Base-by-base conservation (phyloP, 1,139 yeast species). In the Kluyveromyces sp. region DNA sequence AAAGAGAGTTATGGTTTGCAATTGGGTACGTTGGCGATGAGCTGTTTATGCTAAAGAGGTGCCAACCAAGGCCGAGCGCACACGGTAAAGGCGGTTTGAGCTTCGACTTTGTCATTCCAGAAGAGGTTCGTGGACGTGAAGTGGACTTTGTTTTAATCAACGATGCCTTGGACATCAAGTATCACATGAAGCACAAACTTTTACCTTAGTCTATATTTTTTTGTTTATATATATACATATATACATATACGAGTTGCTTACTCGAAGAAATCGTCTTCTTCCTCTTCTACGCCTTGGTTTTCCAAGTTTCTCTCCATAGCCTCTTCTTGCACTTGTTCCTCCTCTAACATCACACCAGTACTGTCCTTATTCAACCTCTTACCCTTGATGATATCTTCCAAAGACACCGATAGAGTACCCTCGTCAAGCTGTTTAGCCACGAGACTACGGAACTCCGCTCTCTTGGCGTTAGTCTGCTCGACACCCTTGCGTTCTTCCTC, bases 1-100 rank as follows among this genome's bases (percentile, higher is more conserved):
- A 94, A 66, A 83, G 90, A 57, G 98, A 92, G 63, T 80, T 95
- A 0, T 94, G 98, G 98, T 87, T 92, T 64, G 75, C 83, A 7
- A 76, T 90, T 43, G 66, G 83, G 6, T 75, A 79, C 54, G 76
- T 79, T 57, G 62, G 61, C 7, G 57, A 63, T 2, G 87, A 82
- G 58, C 61, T 86, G 38, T 65, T 75, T 34, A 70, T 80, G 46
- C 67, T 85, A 38, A 84, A 83, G 58, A 73, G 95, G 58, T 84
- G 84, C 6, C 76, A 81, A 15, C 92, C 92, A 1, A 70, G 67
- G 50, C 53, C 70, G 44, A 53, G 58, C 0, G 74, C 72, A 2
- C 25, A 36, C 25, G 48, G 53, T 2, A 60, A 55, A 30, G 64
- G 60, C 26, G 75, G 77, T 44, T 77, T 85, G 8, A 57, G 57